phyloP scores from a whole-genome alignment of 2,329 filamentous ascomycete species.

The Exophiala dermatitidis region DNA sequence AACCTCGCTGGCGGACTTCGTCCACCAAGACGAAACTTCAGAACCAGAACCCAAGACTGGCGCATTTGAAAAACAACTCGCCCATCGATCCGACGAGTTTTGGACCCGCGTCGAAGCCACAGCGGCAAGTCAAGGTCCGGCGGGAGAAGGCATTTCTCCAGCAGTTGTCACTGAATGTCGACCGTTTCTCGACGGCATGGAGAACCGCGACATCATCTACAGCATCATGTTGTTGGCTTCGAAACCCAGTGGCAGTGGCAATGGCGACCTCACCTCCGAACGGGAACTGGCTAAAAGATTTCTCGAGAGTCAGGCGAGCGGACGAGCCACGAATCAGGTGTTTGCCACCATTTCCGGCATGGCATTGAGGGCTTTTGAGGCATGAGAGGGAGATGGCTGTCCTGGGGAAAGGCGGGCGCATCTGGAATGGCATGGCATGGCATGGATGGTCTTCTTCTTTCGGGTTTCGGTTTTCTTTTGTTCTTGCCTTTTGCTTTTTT shows the following conservation, averaged over 20 bases:
- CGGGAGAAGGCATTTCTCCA: slow-evolving; percentile 10
- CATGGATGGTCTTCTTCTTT: too few species aligned
- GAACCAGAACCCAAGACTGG: slow-evolving; percentile 18
- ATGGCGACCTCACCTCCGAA: slow-evolving; percentile 21
- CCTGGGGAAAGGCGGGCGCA: too few species aligned
- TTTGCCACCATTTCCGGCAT: slow-evolving; percentile 25
- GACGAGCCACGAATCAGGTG: slow-evolving; percentile 24
- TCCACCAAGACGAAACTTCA: slow-evolving; percentile 23
- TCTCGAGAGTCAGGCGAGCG: slow-evolving; percentile 19
- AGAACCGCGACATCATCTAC: slow-evolving; percentile 86
- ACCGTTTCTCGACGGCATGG: slow-evolving; percentile 64
- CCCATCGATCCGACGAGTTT: slow-evolving; percentile 64
- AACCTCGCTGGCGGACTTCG: slow-evolving; percentile 25
- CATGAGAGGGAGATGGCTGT: neutral
- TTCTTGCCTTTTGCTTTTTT: too few species aligned
- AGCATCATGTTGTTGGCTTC: slow-evolving; percentile 49
- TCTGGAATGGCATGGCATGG: too few species aligned
- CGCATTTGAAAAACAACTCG: slow-evolving; percentile 47
- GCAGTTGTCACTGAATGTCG: slow-evolving; percentile 12
- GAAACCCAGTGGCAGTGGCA: slow-evolving; percentile 8
- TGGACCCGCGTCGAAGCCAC: slow-evolving; percentile 74
- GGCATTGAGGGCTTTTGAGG: slow-evolving; percentile 23
- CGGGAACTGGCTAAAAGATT: slow-evolving; percentile 22
- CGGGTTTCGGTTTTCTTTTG: too few species aligned
- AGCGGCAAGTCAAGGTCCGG: slow-evolving; percentile 51